These are phyloP conservation scores for Triangularia setosa DNA, from an alignment of 2,329 filamentous ascomycete genomes.

Conservation along the genomic window DNA sequence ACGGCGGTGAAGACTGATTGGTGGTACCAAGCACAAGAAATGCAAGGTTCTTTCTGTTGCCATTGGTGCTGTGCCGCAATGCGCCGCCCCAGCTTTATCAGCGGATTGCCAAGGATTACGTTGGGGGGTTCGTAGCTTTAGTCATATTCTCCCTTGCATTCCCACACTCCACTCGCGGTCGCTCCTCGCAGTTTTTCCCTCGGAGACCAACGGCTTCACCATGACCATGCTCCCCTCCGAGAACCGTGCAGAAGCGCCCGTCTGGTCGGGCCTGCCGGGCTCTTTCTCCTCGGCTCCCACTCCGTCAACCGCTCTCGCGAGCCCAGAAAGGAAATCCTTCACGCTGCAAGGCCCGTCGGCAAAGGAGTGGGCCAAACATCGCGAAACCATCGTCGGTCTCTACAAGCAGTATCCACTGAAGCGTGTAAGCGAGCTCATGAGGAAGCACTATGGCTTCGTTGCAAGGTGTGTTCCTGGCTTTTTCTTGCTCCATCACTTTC, in stretches of 20 bases:
- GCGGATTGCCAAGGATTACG: constrained; percentile 15
- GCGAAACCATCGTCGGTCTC: constrained; percentile 26
- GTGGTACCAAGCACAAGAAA: neutral
- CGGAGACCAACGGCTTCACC: constrained; percentile 2
- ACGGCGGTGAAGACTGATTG: neutral
- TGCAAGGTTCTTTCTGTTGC: constrained; percentile 22
- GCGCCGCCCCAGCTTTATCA: constrained; percentile 8
- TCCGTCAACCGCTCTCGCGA: neutral
- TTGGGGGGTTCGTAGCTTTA: constrained; percentile 8
- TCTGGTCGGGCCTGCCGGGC: constrained; percentile 8
- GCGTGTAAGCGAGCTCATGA: constrained; percentile 27
- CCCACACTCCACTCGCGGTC: constrained; percentile 5
- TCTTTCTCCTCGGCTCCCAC: neutral
- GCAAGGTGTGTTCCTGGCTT: constrained; percentile 23
- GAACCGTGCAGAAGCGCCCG: constrained; percentile 27
- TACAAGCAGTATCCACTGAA: constrained; percentile 27
- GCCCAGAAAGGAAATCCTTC: constrained; percentile 22
- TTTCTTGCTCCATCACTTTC: neutral
- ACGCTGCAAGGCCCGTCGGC: constrained; percentile 27
- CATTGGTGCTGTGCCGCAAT: constrained; percentile 16
- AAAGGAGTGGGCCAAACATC: constrained; percentile 26
- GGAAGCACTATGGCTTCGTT: constrained; percentile 25
- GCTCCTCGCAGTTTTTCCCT: constrained; percentile 1
- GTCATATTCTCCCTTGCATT: constrained; percentile 17
- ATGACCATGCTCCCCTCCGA: constrained; percentile 19